phyloP scores from a whole-genome alignment of 2,329 filamentous ascomycete species.

The Fusarium abutilonis region DNA sequence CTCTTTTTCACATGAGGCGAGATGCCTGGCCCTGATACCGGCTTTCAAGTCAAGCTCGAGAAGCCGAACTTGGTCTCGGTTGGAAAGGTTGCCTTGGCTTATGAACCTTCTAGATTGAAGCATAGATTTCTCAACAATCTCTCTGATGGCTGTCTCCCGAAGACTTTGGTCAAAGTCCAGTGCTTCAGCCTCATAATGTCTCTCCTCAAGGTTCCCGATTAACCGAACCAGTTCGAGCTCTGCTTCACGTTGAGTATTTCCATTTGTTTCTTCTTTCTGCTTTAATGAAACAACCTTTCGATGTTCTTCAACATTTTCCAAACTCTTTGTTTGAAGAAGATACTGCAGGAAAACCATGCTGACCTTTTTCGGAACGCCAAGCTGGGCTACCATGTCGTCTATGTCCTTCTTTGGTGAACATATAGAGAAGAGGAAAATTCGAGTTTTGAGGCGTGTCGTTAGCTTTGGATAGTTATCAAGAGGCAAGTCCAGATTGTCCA shows the following conservation, averaged over 20 bases:
- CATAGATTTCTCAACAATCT: neutral
- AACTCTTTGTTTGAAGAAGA: neutral
- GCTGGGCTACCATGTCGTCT: neutral
- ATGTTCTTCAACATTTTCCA: neutral
- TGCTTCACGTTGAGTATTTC: neutral
- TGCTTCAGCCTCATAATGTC: neutral
- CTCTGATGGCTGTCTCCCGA: neutral
- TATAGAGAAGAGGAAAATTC: neutral
- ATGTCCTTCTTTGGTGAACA: neutral
- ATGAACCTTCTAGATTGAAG: neutral
- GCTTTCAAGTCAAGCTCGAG: neutral
- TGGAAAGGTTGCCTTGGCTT: neutral
- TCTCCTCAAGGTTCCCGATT: neutral
- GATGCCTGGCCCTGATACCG: neutral
- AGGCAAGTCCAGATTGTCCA: neutral
- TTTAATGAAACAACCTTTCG: neutral
- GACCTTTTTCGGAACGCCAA: neutral
- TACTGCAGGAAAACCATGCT: neutral
- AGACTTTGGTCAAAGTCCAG: neutral
- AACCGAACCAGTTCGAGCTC: neutral
- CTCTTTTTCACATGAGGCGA: neutral
- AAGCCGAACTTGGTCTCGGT: neutral
- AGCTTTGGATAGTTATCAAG: neutral
- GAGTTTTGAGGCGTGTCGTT: neutral
- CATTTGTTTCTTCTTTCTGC: neutral